Evolutionary conservation across 768 basidiomycete species (phyloP), one percentile per base, ranked within the genome.

Genomic region (Rhodocollybia butyracea): DNA sequence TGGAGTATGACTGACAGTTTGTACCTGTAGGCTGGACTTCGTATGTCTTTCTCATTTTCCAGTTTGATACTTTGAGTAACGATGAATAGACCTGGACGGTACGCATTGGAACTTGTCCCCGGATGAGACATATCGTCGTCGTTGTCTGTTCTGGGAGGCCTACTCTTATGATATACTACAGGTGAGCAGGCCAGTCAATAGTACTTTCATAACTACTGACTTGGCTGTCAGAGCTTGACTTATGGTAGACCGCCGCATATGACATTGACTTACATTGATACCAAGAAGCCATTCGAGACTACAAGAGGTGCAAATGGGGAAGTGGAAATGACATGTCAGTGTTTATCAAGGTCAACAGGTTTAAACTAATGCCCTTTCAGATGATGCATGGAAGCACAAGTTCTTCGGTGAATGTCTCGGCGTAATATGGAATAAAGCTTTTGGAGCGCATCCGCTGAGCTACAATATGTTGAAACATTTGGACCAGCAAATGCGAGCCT

Each of bases 241-340:
- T 88, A 83, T 66, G 85, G 85, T 55, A 77, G 86, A 8, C 86
- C 86, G 1, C 86, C 85, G 3, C 86, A 85, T 7, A 77, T 87
- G 52, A 75, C 81, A 2, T 70, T 75, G 22, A 64, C 76, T 3
- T 83, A 85, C 64, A 70, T 84, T 57, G 81, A 85, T 62, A 74
- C 76, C 59, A 78, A 80, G 60, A 68, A 82, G 57, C 77, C 84
- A 3, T 72, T 77, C 62, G 72, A 77, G 29, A 69, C 75, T 1
- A 68, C 69, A 19, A 73, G 68, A 50, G 78, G 75, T 56, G 71
- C 70, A 24, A 63, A 67, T n/a, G 81, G 80, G 8, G 81, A 85
- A 48, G 64, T 76, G 2, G 84, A 86, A 61, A 85, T 86, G 82
- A 74, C 68, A 56, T 87, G 86, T 86, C 68, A 45, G 26, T 40